A percentile compares a stretch with the other conserved stretches of the same genome.
phyloP scores from a whole-genome alignment of 1,284 basidiomycete genomes.

The Ceratobasidium papillatum region DNA sequence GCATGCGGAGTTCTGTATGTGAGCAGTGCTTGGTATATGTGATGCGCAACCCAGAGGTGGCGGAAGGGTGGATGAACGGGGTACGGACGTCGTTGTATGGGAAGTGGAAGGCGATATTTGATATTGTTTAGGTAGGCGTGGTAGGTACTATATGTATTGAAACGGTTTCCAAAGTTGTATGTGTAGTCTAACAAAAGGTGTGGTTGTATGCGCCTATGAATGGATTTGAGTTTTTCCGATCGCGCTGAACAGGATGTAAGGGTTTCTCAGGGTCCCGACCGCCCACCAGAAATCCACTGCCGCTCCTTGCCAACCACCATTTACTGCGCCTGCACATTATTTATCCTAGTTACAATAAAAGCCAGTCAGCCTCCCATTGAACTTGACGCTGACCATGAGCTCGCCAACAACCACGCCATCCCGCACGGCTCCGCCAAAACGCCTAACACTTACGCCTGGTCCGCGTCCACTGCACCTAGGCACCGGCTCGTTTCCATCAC shows the following conservation, averaged over 20 bases:
- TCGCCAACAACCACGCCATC: neutral
- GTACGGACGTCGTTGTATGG: neutral
- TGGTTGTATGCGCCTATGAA: conserved; percentile 2
- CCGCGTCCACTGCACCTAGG: conserved; percentile 18
- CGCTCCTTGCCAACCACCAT: conserved; percentile 7
- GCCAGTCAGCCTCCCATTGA: neutral
- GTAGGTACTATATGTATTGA: neutral
- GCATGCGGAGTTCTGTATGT: neutral
- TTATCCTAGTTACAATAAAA: neutral
- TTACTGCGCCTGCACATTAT: conserved; percentile 3
- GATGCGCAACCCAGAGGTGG: neutral
- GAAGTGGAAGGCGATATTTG: neutral
- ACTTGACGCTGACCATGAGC: neutral
- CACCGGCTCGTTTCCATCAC: conserved; percentile 6
- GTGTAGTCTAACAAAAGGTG: neutral
- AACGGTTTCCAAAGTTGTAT: neutral
- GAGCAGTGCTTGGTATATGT: conserved; percentile 1
- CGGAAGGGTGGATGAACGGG: neutral
- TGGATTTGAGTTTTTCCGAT: neutral
- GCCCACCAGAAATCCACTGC: neutral
- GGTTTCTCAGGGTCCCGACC: neutral
- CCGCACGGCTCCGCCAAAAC: neutral
- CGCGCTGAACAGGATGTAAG: neutral
- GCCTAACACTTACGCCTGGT: conserved; percentile 14
- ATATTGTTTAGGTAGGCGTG: neutral